Percentiles rank a stretch among this genome's conserved stretches.
Evolutionary conservation across 2,329 filamentous ascomycete species (phyloP).

Genomic region (Colletotrichum endophyticum): DNA sequence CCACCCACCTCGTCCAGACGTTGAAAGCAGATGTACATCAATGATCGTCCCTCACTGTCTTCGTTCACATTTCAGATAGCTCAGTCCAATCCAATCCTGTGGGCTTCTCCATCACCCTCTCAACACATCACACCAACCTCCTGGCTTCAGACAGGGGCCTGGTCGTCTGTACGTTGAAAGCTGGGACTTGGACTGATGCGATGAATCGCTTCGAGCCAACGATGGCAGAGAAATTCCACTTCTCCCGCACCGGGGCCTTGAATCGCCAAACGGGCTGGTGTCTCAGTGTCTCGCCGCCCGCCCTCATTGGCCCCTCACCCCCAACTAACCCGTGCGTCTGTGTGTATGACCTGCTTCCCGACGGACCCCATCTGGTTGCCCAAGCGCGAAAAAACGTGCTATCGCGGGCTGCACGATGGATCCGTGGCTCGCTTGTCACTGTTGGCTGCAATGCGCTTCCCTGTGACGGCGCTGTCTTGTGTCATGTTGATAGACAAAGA

Average conservation of each 20-base stretch:
- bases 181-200: not conserved
- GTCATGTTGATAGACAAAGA: slow-evolving; percentile 2
- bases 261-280: slow-evolving; percentile 21
- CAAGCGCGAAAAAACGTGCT: slow-evolving; percentile 1
- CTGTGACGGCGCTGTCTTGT: not conserved
- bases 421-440: not conserved
- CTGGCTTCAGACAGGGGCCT: not conserved
- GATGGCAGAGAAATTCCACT: slow-evolving; percentile 5
- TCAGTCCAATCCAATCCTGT: slow-evolving; percentile 1
- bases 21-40: not conserved
- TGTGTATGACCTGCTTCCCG: slow-evolving; percentile 7
- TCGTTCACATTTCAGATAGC: not conserved
- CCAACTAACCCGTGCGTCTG: not conserved
- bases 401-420: not conserved
- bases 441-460: not conserved
- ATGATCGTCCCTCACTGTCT: not conserved
- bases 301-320: not conserved
- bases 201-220: slow-evolving; percentile 1
- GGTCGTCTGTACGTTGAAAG: not conserved
- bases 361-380: not conserved
- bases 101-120: not conserved
- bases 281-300: slow-evolving; percentile 19
- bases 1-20: not conserved
- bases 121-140: not conserved
- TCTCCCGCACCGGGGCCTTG: slow-evolving; percentile 8